These are phyloP conservation scores for Penicillium brevicompactum DNA, from an alignment of 2,329 filamentous ascomycete species.

Conservation along the genomic window DNA sequence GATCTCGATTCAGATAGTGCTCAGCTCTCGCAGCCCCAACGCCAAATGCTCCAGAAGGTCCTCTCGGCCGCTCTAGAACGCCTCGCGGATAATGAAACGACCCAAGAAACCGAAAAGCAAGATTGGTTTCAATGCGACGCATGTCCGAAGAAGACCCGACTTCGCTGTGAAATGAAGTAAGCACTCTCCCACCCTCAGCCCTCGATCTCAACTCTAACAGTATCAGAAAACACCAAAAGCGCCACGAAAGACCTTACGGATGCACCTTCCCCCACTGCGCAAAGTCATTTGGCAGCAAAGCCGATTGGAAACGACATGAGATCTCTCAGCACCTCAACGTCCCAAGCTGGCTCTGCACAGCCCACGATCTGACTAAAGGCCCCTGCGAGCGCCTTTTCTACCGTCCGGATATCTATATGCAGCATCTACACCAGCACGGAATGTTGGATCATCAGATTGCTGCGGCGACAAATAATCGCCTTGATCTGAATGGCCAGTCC, in stretches of 20 bases:
- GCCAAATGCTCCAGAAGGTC: conserved; percentile 37
- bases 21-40: conserved; percentile 30
- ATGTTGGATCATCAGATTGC: conserved; percentile 30
- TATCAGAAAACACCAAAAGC: conserved; percentile 78
- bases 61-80: conserved; percentile 32
- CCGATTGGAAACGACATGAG: conserved; percentile 93
- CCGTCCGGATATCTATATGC: conserved; percentile 60
- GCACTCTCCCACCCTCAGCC: background rate
- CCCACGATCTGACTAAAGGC: conserved; percentile 32
- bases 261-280: conserved; percentile 73
- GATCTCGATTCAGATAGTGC: conserved; percentile 20
- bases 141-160: conserved; percentile 33
- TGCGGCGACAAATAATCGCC: conserved; percentile 55
- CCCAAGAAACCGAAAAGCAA: conserved; percentile 21
- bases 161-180: conserved; percentile 43
- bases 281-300: conserved; percentile 85
- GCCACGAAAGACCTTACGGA: conserved; percentile 77
- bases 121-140: conserved; percentile 34
- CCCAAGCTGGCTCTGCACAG: conserved; percentile 72
- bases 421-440: conserved; percentile 61
- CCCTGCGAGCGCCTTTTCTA: conserved; percentile 63
- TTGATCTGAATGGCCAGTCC: conserved; percentile 65
- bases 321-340: conserved; percentile 73
- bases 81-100: conserved; percentile 19
- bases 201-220: background rate